phyloP scores from a whole-genome alignment of 129 eudicot species.

The Escallonia herrerae region DNA sequence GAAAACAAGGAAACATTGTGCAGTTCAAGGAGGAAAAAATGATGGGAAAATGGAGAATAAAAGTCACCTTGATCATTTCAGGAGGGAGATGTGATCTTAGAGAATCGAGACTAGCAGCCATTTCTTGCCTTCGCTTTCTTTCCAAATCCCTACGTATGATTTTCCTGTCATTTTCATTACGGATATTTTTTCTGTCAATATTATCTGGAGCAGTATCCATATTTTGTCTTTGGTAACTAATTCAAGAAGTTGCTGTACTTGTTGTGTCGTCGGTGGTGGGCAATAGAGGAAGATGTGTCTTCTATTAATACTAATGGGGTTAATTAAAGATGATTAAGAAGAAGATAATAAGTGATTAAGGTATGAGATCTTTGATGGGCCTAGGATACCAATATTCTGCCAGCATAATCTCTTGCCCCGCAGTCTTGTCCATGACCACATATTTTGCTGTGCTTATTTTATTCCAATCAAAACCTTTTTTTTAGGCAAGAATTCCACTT shows the following conservation, averaged over 20 bases:
- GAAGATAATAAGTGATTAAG: neutral
- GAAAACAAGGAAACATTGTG: no score
- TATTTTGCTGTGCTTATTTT: no score
- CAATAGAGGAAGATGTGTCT: neutral
- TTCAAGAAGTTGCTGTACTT: no score
- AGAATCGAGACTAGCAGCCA: constrained; percentile 9
- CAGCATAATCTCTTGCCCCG: no score
- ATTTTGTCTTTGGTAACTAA: no score
- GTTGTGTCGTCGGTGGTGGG: neutral
- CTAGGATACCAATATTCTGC: no score
- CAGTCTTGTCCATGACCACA: no score
- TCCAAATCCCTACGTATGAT: constrained; percentile 8
- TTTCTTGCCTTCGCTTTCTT: constrained; percentile 13
- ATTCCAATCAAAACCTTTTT: no score
- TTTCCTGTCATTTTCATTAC: neutral
- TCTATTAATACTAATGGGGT: neutral
- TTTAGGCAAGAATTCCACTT: no score
- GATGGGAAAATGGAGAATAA: neutral
- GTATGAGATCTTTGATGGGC: neutral
- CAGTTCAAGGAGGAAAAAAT: neutral
- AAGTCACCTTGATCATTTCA: constrained; percentile 6
- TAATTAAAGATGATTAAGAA: neutral
- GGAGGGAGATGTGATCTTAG: constrained; percentile 12
- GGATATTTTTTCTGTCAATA: no score
- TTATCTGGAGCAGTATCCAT: neutral